Conservation (phyloP, 176 grass and related monocot species). For the Echinochloa phyllopogon region DNA sequence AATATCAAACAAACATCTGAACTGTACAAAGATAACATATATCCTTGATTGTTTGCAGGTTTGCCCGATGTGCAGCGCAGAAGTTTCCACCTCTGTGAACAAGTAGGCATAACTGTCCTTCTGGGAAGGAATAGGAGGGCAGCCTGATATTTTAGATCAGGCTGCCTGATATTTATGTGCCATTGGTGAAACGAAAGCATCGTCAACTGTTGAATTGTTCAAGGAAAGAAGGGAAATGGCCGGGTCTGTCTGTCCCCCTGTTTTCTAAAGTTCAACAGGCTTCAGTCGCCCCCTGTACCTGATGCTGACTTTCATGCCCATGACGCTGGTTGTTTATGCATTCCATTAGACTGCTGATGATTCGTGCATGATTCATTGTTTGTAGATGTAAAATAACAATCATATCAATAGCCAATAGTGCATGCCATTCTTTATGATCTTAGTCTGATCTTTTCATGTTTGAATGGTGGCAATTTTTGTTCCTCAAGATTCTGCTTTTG, state of each 20-base stretch:
- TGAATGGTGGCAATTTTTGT: background rate
- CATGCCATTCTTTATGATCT: constrained; percentile 35
- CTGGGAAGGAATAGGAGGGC: background rate
- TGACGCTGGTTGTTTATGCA: constrained; percentile 26
- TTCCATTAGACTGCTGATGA: constrained; percentile 12
- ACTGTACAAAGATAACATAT: background rate
- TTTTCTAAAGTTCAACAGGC: constrained; percentile 1
- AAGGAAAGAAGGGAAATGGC: constrained; percentile 1
- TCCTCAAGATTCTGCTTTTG: background rate
- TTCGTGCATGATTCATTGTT: constrained; percentile 35
- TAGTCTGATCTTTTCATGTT: background rate
- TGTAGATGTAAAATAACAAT: constrained; percentile 30
- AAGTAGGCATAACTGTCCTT: constrained; percentile 26
- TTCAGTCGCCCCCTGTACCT: background rate
- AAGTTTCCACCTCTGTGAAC: constrained; percentile 61
- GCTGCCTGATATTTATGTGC: constrained; percentile 16
- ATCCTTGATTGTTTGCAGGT: constrained; percentile 49
- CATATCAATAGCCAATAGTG: constrained; percentile 13
- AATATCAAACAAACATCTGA: background rate
- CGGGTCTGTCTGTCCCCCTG: background rate
- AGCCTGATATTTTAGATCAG: background rate
- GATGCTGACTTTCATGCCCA: background rate
- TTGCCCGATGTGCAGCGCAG: constrained; percentile 81
- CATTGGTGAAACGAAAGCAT: constrained; percentile 30
- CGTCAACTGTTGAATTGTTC: background rate